Conservation (phyloP, 257 asterid species). For the Solanum tarapatanum region DNA sequence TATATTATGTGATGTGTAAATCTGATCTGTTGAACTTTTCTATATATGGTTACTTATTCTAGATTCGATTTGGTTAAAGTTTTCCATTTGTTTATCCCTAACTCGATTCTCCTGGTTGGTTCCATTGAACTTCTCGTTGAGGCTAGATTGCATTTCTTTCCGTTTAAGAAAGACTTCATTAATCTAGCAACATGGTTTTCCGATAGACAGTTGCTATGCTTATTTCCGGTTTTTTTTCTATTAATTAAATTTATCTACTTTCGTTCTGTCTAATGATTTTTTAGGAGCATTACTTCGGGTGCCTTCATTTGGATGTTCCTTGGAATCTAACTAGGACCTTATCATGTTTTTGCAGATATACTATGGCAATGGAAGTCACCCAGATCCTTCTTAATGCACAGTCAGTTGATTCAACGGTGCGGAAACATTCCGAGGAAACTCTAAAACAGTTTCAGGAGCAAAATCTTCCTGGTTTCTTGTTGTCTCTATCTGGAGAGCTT, state of each 20-base stretch:
- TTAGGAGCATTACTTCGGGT: not conserved
- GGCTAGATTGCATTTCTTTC: not conserved
- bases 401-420: conserved; percentile 54
- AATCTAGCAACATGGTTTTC: not conserved
- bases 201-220: not conserved
- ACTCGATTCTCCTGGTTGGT: not conserved
- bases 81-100: not conserved
- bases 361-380: conserved; percentile 74
- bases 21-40: not conserved
- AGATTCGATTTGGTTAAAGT: not conserved
- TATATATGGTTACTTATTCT: not conserved
- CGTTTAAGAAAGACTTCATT: not conserved
- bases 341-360: conserved; percentile 22
- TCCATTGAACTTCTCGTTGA: not conserved
- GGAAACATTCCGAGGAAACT: conserved; percentile 69
- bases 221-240: not conserved
- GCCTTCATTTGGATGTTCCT: not conserved
- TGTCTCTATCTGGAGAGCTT: conserved; percentile 71
- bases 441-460: conserved; percentile 81
- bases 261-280: not conserved
- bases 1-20: not conserved
- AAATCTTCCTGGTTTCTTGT: conserved; percentile 62
- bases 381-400: conserved; percentile 77
- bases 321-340: not conserved
- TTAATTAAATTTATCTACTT: not conserved